These are phyloP conservation scores for Olyra latifolia DNA, from an alignment of 176 grass and related monocot species.

Conservation along the genomic window DNA sequence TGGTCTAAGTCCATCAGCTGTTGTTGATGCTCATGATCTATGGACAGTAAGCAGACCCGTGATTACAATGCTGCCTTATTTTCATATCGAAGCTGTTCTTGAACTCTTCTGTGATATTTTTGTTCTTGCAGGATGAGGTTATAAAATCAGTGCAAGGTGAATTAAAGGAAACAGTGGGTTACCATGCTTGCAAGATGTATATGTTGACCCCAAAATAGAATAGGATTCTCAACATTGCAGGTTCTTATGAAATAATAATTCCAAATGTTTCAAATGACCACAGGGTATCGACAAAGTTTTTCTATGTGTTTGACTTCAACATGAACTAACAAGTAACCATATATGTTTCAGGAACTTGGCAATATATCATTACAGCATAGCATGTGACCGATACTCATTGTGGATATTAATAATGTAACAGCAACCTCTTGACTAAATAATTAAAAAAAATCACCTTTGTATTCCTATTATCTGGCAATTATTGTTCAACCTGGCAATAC, in stretches of 20 bases:
- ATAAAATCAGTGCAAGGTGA: slow-evolving; percentile 36
- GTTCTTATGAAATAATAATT: slow-evolving; percentile 4
- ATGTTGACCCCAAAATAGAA: slow-evolving; percentile 37
- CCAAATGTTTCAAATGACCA: background rate
- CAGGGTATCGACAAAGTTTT: background rate
- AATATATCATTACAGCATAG: slow-evolving; percentile 13
- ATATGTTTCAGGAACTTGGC: background rate
- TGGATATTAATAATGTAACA: slow-evolving; percentile 19
- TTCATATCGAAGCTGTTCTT: background rate
- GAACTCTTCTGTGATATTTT: background rate
- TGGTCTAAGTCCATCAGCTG: slow-evolving; percentile 36
- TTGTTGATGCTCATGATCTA: slow-evolving; percentile 47
- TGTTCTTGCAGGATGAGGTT: slow-evolving; percentile 26
- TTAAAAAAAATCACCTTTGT: background rate
- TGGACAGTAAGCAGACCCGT: slow-evolving; percentile 43
- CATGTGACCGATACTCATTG: slow-evolving; percentile 10
- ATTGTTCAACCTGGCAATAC: background rate
- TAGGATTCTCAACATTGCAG: background rate
- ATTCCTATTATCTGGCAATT: slow-evolving; percentile 28
- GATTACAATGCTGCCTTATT: background rate
- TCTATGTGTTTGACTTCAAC: background rate
- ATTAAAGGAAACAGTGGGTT: slow-evolving; percentile 27
- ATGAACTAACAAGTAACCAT: background rate
- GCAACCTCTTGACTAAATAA: background rate
- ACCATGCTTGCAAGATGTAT: slow-evolving; percentile 59